Percentiles rank a stretch among this genome's conserved stretches.
phyloP scores from a whole-genome alignment of 306 rosid genomes.

The Lotus japonicus region DNA sequence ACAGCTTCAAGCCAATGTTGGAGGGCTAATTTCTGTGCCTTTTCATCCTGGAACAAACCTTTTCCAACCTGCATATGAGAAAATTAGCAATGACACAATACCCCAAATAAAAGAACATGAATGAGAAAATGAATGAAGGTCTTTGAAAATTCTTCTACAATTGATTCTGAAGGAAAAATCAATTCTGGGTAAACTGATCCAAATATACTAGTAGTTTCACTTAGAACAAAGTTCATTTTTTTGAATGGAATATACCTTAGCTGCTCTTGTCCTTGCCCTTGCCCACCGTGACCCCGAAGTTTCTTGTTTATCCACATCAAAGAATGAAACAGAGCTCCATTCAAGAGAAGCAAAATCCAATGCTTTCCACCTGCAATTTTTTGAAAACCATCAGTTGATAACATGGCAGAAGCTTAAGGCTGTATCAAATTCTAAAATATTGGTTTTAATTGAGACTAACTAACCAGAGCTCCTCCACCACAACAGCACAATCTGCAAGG shows the following conservation, averaged over 20 bases:
- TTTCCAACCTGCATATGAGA: constrained; percentile 61
- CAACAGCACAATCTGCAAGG: constrained; percentile 97
- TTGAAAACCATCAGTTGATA: constrained; percentile 1
- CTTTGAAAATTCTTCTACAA: too few relatives aligned
- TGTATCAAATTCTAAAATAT: not conserved
- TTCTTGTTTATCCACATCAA: constrained; percentile 63
- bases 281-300: constrained; percentile 81
- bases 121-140: not conserved
- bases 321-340: constrained; percentile 78
- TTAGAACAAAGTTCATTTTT: too few relatives aligned
- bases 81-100: not conserved
- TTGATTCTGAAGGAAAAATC: too few relatives aligned
- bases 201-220: too few relatives aligned
- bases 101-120: not conserved
- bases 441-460: constrained; percentile 34
- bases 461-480: constrained; percentile 75
- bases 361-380: constrained; percentile 76
- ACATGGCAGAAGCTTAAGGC: not conserved
- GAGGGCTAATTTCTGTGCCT: constrained; percentile 88
- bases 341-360: constrained; percentile 67
- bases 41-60: constrained; percentile 90
- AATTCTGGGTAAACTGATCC: too few relatives aligned
- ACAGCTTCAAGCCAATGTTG: constrained; percentile 99
- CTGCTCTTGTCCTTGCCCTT: constrained; percentile 88
- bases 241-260: constrained; percentile 40